A percentile compares a stretch with the other conserved stretches of the same genome.
Evolutionary conservation across 2,329 filamentous ascomycete species (phyloP).

Genomic region (Colletotrichum liriopes): DNA sequence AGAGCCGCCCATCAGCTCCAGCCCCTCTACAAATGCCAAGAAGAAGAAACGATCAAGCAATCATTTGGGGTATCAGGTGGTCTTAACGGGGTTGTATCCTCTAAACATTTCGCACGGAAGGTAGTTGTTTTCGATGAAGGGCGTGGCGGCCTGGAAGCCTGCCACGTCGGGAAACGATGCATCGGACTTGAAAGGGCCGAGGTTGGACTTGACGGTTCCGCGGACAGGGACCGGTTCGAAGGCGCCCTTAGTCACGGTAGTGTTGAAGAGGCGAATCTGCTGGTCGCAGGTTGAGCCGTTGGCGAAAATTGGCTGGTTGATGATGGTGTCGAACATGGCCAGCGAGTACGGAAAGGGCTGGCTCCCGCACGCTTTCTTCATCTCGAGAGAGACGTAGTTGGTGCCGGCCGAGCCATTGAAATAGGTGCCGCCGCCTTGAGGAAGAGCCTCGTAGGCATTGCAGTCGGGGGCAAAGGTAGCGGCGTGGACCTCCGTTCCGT

Average conservation of each 20-base stretch:
- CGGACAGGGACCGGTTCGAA: conserved; percentile 49
- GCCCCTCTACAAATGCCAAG: background rate
- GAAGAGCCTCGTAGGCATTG: conserved; percentile 61
- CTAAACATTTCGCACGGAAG: conserved; percentile 43
- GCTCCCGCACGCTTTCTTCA: conserved; percentile 31
- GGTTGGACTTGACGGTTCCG: conserved; percentile 45
- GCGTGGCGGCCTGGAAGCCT: conserved; percentile 41
- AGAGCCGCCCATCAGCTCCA: background rate
- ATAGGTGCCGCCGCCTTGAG: conserved; percentile 40
- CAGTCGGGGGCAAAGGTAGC: conserved; percentile 63
- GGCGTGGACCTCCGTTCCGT: conserved; percentile 61
- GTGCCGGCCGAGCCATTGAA: conserved; percentile 41
- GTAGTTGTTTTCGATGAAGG: conserved; percentile 46
- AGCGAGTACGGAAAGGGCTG: conserved; percentile 54
- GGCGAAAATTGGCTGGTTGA: conserved; percentile 68
- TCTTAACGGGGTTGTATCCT: conserved; percentile 40
- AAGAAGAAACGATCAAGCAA: background rate
- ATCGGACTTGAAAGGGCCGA: conserved; percentile 47
- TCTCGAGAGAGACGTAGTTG: conserved; percentile 43
- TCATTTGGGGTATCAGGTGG: conserved; percentile 36
- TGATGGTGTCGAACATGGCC: conserved; percentile 64
- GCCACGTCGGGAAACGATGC: conserved; percentile 28
- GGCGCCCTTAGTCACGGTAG: conserved; percentile 54
- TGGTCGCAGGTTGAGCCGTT: conserved; percentile 60
- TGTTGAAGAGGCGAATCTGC: conserved; percentile 62